phyloP scores from a whole-genome alignment of 2,329 filamentous ascomycete genomes.

The Elsinoe necatrix region DNA sequence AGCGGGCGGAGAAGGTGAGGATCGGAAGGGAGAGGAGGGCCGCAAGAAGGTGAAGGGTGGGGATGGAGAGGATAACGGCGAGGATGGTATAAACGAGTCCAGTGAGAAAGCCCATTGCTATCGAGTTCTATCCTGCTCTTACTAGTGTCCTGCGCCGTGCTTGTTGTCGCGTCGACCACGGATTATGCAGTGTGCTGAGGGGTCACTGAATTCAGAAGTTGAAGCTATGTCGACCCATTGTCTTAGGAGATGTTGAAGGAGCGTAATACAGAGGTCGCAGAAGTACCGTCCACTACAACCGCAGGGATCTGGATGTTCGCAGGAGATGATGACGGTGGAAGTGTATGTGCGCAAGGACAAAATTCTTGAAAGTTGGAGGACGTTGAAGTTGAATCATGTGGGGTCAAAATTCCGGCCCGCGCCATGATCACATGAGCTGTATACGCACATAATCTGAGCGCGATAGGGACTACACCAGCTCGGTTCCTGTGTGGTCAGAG shows the following conservation, averaged over 20 bases:
- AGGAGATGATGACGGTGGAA: not conserved
- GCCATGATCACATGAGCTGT: not conserved
- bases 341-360: not conserved
- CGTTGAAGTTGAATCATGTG: not conserved
- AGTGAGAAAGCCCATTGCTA: constrained; percentile 23
- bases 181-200: not conserved
- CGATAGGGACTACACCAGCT: no score
- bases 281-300: not conserved
- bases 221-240: not conserved
- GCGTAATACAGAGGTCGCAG: not conserved
- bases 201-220: not conserved
- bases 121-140: not conserved
- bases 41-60: constrained; percentile 30
- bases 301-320: not conserved
- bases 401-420: not conserved
- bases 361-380: not conserved
- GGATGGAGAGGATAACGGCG: constrained; percentile 23
- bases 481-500: no score
- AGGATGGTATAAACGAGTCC: constrained; percentile 23
- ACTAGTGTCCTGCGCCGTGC: not conserved
- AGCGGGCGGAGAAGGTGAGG: constrained; percentile 58
- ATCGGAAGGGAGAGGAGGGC: constrained; percentile 28
- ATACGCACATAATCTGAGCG: not conserved
- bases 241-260: not conserved
- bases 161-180: not conserved